These are phyloP conservation scores for Neobulgaria alba DNA, from an alignment of 2,329 filamentous ascomycete genomes.

Conservation along the genomic window DNA sequence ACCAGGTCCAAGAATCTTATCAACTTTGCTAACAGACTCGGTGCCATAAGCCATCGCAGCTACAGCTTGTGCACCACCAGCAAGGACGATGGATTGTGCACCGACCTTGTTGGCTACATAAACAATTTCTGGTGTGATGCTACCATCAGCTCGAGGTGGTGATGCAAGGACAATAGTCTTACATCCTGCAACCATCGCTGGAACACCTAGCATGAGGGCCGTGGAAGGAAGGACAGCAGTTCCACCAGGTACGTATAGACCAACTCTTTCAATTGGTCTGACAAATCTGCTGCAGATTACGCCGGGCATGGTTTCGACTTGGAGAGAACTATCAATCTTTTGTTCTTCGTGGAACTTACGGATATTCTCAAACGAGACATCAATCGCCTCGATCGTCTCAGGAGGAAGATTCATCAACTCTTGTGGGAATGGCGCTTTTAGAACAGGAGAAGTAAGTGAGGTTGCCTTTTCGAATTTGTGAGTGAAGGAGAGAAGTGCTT, in stretches of 20 bases:
- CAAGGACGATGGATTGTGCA: constrained; percentile 90
- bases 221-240: constrained; percentile 96
- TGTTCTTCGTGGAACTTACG: constrained; percentile 89
- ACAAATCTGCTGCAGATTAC: constrained; percentile 91
- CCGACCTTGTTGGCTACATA: constrained; percentile 96
- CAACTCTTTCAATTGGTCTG: constrained; percentile 89
- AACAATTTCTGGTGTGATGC: constrained; percentile 91
- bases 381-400: constrained; percentile 87
- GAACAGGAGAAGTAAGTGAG: constrained; percentile 77
- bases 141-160: constrained; percentile 81
- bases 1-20: constrained; percentile 95
- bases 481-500: constrained; percentile 82
- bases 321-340: constrained; percentile 69
- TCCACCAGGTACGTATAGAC: constrained; percentile 89
- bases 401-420: constrained; percentile 75
- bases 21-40: constrained; percentile 87
- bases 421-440: constrained; percentile 80
- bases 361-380: constrained; percentile 90
- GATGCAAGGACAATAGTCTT: constrained; percentile 90
- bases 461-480: constrained; percentile 98
- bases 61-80: constrained; percentile 89
- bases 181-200: constrained; percentile 95
- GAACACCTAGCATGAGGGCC: constrained; percentile 94
- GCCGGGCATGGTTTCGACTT: constrained; percentile 96
- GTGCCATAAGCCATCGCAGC: constrained; percentile 97